These are phyloP conservation scores for Solanum paucissectum DNA, from an alignment of 257 asterid genomes.

Conservation along the genomic window DNA sequence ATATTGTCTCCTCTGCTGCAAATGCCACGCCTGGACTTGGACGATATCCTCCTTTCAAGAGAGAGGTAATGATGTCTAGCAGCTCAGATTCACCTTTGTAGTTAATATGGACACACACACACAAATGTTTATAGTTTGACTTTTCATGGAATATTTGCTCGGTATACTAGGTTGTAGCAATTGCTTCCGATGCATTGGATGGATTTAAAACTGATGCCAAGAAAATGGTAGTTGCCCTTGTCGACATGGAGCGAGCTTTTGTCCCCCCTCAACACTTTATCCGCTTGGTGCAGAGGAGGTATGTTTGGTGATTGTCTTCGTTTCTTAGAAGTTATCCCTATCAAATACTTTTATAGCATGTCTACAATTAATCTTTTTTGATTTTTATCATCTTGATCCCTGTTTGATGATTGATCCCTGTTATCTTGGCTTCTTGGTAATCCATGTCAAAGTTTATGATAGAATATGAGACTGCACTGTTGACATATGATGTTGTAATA, in stretches of 20 bases:
- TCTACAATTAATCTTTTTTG: not conserved
- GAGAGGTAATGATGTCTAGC: slow-evolving; percentile 50
- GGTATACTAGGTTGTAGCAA: slow-evolving; percentile 51
- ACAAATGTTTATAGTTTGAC: not conserved
- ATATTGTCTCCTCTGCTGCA: slow-evolving; percentile 84
- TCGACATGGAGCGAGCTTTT: slow-evolving; percentile 97
- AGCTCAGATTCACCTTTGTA: not conserved
- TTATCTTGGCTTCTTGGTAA: not conserved
- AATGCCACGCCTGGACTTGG: slow-evolving; percentile 99
- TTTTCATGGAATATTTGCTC: not conserved
- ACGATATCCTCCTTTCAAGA: slow-evolving; percentile 94
- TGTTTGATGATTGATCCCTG: not conserved
- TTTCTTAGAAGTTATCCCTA: not conserved
- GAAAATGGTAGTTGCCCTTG: slow-evolving; percentile 96
- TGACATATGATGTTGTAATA: not conserved
- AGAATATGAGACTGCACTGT: not conserved
- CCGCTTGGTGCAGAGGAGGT: slow-evolving; percentile 94
- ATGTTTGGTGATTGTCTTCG: slow-evolving; percentile 8
- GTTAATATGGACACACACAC: not conserved
- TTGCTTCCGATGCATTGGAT: slow-evolving; percentile 87
- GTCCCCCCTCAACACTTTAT: slow-evolving; percentile 98
- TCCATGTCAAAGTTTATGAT: not conserved
- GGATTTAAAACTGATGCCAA: slow-evolving; percentile 81
- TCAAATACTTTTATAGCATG: not conserved
- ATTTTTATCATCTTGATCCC: not conserved